Evolutionary conservation across 805 yeast genomes (phyloP), one percentile per base, ranked within the genome.

Genomic region (Cyberlindnera meyerae): DNA sequence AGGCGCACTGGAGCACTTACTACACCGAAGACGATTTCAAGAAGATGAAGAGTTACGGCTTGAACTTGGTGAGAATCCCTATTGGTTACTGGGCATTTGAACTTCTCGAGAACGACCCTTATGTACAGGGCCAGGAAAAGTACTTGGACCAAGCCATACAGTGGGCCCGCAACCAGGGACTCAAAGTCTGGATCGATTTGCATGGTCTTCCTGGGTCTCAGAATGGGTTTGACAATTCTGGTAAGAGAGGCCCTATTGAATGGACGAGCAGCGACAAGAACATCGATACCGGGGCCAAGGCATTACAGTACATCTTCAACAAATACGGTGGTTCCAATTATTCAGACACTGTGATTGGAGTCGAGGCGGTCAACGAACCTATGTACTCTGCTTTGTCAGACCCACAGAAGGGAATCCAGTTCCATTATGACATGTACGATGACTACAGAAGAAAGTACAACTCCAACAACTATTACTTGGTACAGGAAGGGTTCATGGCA

Each of bases 191-290:
- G 80, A 61, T 85, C 34, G 94, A 85, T 52, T 60, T 85, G 36
- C 95, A 85, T 50, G 88, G 93, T 11, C 79, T 72, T 9, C 93
- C 94, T 6, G 93, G 90, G 1, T 79, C 89, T 2, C 94, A 85
- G 53, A 85, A 85, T 57, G 94, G 94, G 11, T 84, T 84, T 64
- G 90, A 84, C 52, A 85, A 84, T 50, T 77, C 86, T 7, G 95
- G 95, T 2, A 59, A 71, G 20, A 66, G 88, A 51, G 60, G 60
- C 14, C 51, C 56, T 13, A 47, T 66, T n/a, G 60, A 60, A 4
- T 74, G 78, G 77, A 63, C 62, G 36, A 35, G 47, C 5, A 35
- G 44, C 0, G 65, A 65, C 14, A 55, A 61, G 31, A 70, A 77
- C 40, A 62, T 68, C 27, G 59, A 68, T 14, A 45, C 74, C 24